phyloP scores from a whole-genome alignment of 257 asterid genomes.

The Salvia rosmarinus region DNA sequence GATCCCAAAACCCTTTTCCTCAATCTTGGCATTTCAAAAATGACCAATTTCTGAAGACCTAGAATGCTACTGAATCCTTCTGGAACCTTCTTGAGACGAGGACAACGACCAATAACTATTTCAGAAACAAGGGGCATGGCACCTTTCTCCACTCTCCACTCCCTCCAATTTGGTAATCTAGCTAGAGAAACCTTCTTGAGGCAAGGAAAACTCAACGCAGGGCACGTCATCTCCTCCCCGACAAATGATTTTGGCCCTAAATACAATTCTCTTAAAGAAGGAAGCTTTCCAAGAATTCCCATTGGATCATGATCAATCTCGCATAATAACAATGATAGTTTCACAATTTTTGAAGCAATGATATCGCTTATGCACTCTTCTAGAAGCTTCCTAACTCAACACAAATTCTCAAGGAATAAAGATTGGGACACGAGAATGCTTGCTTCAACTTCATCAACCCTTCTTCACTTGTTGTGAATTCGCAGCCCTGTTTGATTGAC shows the following conservation, averaged over 20 bases:
- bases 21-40: constrained; percentile 1
- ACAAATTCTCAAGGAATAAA: background rate
- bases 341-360: background rate
- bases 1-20: constrained; percentile 1
- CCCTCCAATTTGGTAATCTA: background rate
- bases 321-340: background rate
- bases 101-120: background rate
- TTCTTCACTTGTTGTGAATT: background rate
- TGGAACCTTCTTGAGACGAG: background rate
- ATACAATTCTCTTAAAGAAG: background rate
- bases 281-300: background rate
- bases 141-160: background rate
- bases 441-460: background rate
- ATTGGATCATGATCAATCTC: constrained; percentile 3
- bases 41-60: background rate
- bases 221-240: background rate
- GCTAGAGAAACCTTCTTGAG: background rate
- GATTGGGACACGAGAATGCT: background rate
- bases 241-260: background rate
- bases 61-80: background rate
- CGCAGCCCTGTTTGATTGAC: background rate
- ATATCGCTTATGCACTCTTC: background rate
- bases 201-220: background rate
- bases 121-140: background rate
- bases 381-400: background rate